Evolutionary conservation across 768 basidiomycete species (phyloP), one percentile per base, ranked within the genome.

Genomic region (Coprinellus micaceus): DNA sequence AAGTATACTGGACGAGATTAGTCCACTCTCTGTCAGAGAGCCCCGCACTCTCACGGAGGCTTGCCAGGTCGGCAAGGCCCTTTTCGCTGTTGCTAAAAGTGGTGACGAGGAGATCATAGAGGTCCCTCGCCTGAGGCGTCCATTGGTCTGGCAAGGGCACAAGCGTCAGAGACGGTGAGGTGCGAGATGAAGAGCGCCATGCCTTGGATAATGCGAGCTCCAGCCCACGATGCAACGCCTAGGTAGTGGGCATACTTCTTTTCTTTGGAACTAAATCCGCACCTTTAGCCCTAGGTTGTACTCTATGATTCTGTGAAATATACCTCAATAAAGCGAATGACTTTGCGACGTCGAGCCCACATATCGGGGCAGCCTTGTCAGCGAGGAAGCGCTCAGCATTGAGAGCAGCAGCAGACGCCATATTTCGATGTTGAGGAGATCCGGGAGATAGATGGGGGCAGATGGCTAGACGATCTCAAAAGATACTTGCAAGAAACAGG

Each of bases 231-330:
- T 5, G 91, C 91, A 60, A 82, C 64, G 19, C 77, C 80, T 13
- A 91, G 50, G 64, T 81, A 84, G 69, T 94, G 89, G 2, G 87
- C 80, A 63, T 94, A 94, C 58, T 85, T 79, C 72, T 90, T 88
- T 65, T 94, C 91, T 61, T 79, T 80, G 4, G 81, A 74, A 51
- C 90, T 93, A 54, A 10, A 54, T 53, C 41, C 60, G 56, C 46
- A n/a, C 51, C 52, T n/a, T 22, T 39, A 5, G 43, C 51, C 17
- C n/a, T n/a, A n/a, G n/a, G 48, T 37, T 33, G 25, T 15, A 54
- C 15, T 17, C 21, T 52, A 10, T 51, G 15, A 37, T 29, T 28
- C 28, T 19, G 19, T 21, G 9, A 22, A 7, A 58, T 45, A 30
- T 50, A 87, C 88, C 81, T 87, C 48, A 91, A 72, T 58, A 81